Conservation (phyloP, 2,329 filamentous ascomycete genomes). For the Epichloe amarillans region DNA sequence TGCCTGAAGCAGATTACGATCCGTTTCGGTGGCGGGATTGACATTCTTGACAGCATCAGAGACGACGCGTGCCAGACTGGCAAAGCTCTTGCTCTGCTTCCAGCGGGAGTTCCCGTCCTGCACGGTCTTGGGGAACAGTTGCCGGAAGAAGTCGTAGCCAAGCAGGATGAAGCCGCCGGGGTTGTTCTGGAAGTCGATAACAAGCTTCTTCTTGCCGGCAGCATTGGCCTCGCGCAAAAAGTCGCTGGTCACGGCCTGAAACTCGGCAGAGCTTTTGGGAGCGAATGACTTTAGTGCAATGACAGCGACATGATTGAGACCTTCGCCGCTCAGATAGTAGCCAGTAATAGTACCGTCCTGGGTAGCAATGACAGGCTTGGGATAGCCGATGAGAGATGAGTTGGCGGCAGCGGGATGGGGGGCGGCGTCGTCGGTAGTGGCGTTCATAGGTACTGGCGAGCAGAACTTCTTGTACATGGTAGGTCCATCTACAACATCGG, state of each 20-base stretch:
- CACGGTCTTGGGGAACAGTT: slow-evolving; percentile 31
- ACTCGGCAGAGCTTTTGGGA: slow-evolving; percentile 16
- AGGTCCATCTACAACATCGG: slow-evolving; percentile 17
- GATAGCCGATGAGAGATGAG: slow-evolving; percentile 12
- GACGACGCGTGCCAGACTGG: slow-evolving; percentile 29
- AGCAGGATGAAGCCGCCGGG: slow-evolving; percentile 44
- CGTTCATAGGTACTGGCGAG: slow-evolving; percentile 6
- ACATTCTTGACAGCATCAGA: slow-evolving; percentile 28
- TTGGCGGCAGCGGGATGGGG: background rate
- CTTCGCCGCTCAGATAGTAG: slow-evolving; percentile 22
- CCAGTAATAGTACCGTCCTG: slow-evolving; percentile 12
- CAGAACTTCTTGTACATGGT: slow-evolving; percentile 23
- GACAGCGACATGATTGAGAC: slow-evolving; percentile 22
- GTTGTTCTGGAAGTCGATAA: slow-evolving; percentile 33
- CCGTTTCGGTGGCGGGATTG: slow-evolving; percentile 31
- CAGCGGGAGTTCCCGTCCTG: slow-evolving; percentile 25
- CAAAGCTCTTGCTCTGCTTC: slow-evolving; percentile 27
- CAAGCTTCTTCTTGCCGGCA: slow-evolving; percentile 43
- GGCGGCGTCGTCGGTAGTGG: background rate
- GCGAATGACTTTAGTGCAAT: slow-evolving; percentile 14
- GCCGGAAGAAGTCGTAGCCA: slow-evolving; percentile 49
- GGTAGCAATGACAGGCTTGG: slow-evolving; percentile 17
- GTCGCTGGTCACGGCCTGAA: slow-evolving; percentile 20
- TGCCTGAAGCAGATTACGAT: slow-evolving; percentile 21
- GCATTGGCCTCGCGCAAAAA: slow-evolving; percentile 25